Evolutionary conservation across 306 rosid genomes (phyloP), one percentile per base, ranked within the genome.

Genomic region (Begonia masoniana): DNA sequence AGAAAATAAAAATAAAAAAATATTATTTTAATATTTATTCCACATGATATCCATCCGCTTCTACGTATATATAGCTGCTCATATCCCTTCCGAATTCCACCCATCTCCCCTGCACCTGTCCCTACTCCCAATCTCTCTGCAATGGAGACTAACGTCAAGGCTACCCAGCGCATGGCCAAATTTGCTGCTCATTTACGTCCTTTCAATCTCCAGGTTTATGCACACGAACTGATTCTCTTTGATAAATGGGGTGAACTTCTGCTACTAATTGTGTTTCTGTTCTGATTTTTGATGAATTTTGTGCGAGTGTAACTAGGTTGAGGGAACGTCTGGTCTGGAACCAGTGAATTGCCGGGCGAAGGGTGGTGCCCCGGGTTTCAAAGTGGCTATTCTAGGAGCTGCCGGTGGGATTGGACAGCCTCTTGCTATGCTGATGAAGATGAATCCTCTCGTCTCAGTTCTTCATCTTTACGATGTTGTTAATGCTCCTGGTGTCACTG

Each of bases 401-500:
- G 88, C 99, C 50, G 96, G 95, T 15, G 95, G 99, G 62, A 92
- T 92, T 58, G 99, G 96, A 43, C 97, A 92, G 58, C 72, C 99
- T 58, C 93, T 92, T 39, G 66, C 96, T 46, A 56, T 92, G 84
- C 69, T 86, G 52, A 71, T 92, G 92, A 92, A 92, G 85, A 92
- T 92, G 13, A 92, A 92, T 16, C 99, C 99, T 31, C 62, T 83
- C 43, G 95, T 92, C 54, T 86, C 99, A 0, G 80, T 79, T 72
- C 96, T 92, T 69, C 99, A 92, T 77, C 99, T 92, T 26, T 92
- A 92, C 53, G 99, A 92, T 63, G 99, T 86, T 16, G 96, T 81
- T 35, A 92, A 92, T 52, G 21, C 95, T 54, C 99, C 99, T 9
- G 99, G 99, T 35, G 96, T 86, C 64, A 92, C 99, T 2, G 93